Evolutionary conservation across 2,329 filamentous ascomycete species (phyloP).

Genomic region (Metarhizium robertsii): DNA sequence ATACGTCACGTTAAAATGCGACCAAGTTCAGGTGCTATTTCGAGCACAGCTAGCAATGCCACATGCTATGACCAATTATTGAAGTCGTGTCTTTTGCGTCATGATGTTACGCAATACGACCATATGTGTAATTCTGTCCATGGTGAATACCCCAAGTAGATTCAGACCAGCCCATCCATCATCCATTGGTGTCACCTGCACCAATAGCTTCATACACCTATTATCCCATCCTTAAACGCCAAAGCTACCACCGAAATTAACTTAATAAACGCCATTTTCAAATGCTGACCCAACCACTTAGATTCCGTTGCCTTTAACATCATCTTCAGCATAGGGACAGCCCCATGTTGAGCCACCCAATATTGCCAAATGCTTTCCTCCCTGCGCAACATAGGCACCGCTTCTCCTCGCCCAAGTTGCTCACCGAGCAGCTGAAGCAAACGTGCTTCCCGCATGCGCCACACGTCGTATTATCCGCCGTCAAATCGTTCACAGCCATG

Average conservation of each 20-base stretch:
- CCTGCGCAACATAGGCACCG: slow-evolving; percentile 44
- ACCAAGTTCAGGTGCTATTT: background rate
- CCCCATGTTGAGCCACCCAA: slow-evolving; percentile 11
- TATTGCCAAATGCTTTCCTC: slow-evolving; percentile 14
- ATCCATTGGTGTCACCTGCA: background rate
- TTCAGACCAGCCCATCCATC: background rate
- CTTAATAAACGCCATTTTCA: background rate
- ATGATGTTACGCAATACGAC: background rate
- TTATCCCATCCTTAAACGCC: background rate
- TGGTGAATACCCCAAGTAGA: background rate
- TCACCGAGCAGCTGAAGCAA: slow-evolving; percentile 51
- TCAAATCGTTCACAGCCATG: slow-evolving; percentile 31
- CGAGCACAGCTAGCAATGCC: no score
- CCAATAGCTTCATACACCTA: background rate
- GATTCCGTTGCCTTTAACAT: background rate
- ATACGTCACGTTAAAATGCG: background rate
- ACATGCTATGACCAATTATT: no score
- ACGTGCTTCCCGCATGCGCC: slow-evolving; percentile 44
- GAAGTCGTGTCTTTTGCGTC: no score
- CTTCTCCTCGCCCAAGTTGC: slow-evolving; percentile 44
- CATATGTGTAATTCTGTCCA: background rate
- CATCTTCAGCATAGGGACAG: slow-evolving; percentile 13
- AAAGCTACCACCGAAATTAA: background rate
- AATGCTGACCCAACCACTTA: background rate
- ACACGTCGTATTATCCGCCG: slow-evolving; percentile 27